Evolutionary conservation across 1,284 basidiomycete species (phyloP).

Genomic region (Naganishia sp.): DNA sequence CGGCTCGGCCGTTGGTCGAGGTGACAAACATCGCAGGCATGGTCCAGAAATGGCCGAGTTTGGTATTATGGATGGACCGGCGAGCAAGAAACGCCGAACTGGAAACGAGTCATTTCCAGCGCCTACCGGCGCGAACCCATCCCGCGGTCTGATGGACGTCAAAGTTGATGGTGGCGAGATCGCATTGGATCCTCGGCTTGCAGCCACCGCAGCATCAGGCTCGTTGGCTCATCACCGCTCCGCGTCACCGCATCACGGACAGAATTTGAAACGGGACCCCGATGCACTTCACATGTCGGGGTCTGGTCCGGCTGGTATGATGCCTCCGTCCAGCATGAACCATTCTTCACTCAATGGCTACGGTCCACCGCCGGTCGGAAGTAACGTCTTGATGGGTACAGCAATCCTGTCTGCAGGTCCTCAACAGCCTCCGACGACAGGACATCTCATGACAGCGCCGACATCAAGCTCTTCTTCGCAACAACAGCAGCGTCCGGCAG

Average conservation of each 20-base stretch:
- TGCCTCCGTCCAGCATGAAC: neutral
- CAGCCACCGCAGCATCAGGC: constrained; percentile 11
- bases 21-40: constrained; percentile 23
- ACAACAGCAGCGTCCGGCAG: constrained; percentile 5
- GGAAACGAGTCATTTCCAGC: constrained; percentile 11
- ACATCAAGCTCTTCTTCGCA: neutral
- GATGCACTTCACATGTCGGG: neutral
- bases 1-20: constrained; percentile 2
- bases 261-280: constrained; percentile 1
- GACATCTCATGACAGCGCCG: neutral
- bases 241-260: constrained; percentile 11
- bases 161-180: constrained; percentile 13
- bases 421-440: constrained; percentile 2
- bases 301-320: neutral
- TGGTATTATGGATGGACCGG: neutral
- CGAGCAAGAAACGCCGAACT: constrained; percentile 17
- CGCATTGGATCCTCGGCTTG: constrained; percentile 5
- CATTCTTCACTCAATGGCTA: constrained; percentile 1
- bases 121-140: neutral
- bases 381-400: constrained; percentile 1
- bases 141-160: constrained; percentile 21
- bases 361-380: neutral
- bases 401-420: constrained; percentile 14
- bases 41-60: neutral
- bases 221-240: constrained; percentile 13